Percentiles rank a stretch among this genome's conserved stretches.
Conservation (phyloP, 805 yeast genomes). For the Yarrowia sp. region DNA sequence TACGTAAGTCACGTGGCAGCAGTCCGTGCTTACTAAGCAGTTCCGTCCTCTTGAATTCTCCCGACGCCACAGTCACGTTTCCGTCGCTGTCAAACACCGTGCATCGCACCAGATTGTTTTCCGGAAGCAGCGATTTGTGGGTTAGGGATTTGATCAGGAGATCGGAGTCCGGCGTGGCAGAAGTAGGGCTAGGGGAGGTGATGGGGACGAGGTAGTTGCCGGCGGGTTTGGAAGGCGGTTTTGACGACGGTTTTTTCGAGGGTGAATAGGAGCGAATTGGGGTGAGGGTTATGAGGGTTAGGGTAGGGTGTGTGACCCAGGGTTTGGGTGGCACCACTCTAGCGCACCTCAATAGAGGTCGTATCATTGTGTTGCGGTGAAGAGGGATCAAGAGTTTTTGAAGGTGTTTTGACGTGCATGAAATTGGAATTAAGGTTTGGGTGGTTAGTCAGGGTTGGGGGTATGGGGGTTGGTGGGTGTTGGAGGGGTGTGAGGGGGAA, state of each 20-base stretch:
- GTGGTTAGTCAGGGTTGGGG: no score
- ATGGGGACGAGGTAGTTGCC: conserved; percentile 10
- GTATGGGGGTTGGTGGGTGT: no score
- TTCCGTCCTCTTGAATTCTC: conserved; percentile 69
- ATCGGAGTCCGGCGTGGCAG: background rate
- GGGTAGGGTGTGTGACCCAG: background rate
- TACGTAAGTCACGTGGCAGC: conserved; percentile 85
- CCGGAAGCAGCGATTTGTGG: conserved; percentile 23
- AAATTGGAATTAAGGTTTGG: no score
- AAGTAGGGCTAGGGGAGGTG: background rate
- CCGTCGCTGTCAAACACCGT: conserved; percentile 77
- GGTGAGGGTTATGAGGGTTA: no score
- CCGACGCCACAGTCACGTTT: conserved; percentile 63
- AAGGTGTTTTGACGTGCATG: no score
- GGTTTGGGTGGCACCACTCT: no score
- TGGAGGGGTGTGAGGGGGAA: no score
- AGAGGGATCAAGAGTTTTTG: no score
- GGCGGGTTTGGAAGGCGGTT: background rate
- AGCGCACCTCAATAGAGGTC: no score
- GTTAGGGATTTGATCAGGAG: conserved; percentile 11
- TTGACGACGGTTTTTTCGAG: background rate
- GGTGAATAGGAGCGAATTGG: background rate
- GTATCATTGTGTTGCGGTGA: no score
- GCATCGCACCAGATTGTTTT: conserved; percentile 57
- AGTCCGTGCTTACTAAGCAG: conserved; percentile 72